A percentile compares a stretch with the other conserved stretches of the same genome.
These are phyloP conservation scores for Candida sakaeoensis DNA, from an alignment of 805 yeast species.

Conservation along the genomic window DNA sequence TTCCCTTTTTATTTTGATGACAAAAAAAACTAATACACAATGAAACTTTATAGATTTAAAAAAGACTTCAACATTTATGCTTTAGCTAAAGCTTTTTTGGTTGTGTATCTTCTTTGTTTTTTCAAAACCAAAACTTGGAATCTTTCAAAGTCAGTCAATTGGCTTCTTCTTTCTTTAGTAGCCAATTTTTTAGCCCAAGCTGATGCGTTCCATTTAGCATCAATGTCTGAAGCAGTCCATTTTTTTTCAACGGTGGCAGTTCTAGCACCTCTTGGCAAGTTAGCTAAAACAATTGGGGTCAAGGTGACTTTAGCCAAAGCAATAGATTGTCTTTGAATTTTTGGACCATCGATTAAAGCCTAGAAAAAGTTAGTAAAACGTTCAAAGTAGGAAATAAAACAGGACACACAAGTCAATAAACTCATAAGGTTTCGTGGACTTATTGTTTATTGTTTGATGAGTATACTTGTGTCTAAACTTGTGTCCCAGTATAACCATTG, in stretches of 20 bases:
- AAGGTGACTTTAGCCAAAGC: slow-evolving; percentile 83
- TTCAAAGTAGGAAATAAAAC: too few species aligned
- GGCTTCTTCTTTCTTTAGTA: slow-evolving; percentile 88
- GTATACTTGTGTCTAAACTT: too few species aligned
- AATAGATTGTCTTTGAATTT: slow-evolving; percentile 90
- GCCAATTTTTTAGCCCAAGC: slow-evolving; percentile 99
- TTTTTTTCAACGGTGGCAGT: slow-evolving; percentile 82
- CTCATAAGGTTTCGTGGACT: neutral
- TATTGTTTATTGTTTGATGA: too few species aligned
- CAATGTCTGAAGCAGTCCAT: slow-evolving; percentile 88
- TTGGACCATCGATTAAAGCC: slow-evolving; percentile 97
- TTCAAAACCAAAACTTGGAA: slow-evolving; percentile 97
- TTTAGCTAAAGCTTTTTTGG: slow-evolving; percentile 95
- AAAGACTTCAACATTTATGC: slow-evolving; percentile 50
- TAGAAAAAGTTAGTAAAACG: slow-evolving; percentile 21
- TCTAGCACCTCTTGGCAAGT: slow-evolving; percentile 93
- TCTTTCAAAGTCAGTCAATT: slow-evolving; percentile 96
- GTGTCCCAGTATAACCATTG: neutral
- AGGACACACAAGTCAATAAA: too few species aligned
- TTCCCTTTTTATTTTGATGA: slow-evolving; percentile 1
- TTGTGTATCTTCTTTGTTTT: slow-evolving; percentile 95
- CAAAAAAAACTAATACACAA: slow-evolving; percentile 9
- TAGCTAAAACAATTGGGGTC: slow-evolving; percentile 84
- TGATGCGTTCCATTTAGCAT: slow-evolving; percentile 87
- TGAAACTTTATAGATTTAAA: neutral